Percentiles rank a stretch among this genome's conserved stretches.
phyloP scores from a whole-genome alignment of 768 basidiomycete genomes.

The Terana coerulea region DNA sequence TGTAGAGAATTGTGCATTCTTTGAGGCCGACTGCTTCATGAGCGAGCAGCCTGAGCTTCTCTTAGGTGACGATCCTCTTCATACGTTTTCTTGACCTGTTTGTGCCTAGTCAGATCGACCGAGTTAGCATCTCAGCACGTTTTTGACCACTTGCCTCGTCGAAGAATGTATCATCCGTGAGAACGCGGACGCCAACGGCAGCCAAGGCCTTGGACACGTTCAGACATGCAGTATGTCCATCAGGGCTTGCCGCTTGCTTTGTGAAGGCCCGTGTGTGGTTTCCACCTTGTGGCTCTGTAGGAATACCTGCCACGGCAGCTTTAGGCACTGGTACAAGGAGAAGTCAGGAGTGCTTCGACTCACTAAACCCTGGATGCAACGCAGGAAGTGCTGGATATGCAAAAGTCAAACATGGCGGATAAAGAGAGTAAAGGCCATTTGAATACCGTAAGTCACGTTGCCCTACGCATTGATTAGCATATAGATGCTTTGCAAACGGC shows the following conservation, averaged over 20 bases:
- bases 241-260: constrained; percentile 53
- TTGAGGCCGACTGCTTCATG: neutral
- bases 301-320: constrained; percentile 68
- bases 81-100: constrained; percentile 47
- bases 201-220: constrained; percentile 71
- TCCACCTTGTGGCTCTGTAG: constrained; percentile 65
- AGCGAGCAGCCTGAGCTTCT: neutral
- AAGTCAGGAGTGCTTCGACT: constrained; percentile 1
- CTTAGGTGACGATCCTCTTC: constrained; percentile 34
- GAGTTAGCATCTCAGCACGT: neutral
- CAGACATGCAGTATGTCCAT: constrained; percentile 64
- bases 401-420: neutral
- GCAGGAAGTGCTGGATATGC: constrained; percentile 49
- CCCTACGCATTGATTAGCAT: constrained; percentile 38
- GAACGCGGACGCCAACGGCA: constrained; percentile 59
- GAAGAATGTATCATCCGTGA: constrained; percentile 67
- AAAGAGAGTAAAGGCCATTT: too few species aligned
- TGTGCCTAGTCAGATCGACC: too few species aligned
- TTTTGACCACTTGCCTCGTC: constrained; percentile 45
- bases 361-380: constrained; percentile 72
- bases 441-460: constrained; percentile 75
- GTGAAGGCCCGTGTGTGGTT: constrained; percentile 75
- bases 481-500: neutral
- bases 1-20: neutral
- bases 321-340: too few species aligned